A percentile compares a stretch with the other conserved stretches of the same genome.
Evolutionary conservation across 306 rosid genomes (phyloP).

Genomic region (Acacia confusa): DNA sequence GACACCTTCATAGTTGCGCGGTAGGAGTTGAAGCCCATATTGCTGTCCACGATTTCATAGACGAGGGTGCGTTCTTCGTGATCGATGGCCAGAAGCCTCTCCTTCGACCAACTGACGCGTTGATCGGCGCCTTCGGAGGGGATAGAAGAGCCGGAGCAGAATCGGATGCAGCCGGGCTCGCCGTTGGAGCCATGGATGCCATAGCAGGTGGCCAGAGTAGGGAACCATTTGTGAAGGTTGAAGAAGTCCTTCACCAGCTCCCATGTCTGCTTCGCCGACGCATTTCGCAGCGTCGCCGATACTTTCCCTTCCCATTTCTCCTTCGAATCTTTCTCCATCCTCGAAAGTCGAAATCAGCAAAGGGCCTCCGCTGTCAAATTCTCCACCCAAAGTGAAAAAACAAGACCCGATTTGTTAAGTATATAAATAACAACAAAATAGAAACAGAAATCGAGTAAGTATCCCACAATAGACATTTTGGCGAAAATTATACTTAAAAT

Average conservation of each 20-base stretch:
- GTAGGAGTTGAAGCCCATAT: conserved; percentile 56
- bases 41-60: conserved; percentile 59
- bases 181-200: conserved; percentile 55
- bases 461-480: no score
- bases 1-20: conserved; percentile 38
- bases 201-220: conserved; percentile 45
- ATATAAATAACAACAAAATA: no score
- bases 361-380: no score
- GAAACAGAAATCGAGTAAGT: no score
- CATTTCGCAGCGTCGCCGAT: conserved; percentile 19
- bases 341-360: background rate
- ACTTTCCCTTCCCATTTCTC: conserved; percentile 54
- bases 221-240: conserved; percentile 61
- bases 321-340: conserved; percentile 23
- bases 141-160: conserved; percentile 53
- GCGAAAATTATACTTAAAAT: background rate
- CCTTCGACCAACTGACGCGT: conserved; percentile 54
- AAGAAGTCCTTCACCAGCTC: conserved; percentile 60
- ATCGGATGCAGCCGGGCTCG: conserved; percentile 60
- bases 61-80: conserved; percentile 28
- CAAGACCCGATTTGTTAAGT: background rate
- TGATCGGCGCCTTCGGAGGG: conserved; percentile 29
- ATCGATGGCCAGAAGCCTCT: conserved; percentile 53
- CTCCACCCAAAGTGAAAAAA: background rate
- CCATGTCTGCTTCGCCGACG: conserved; percentile 47